These are phyloP conservation scores for Aureobasidium lini DNA, from an alignment of 2,329 filamentous ascomycete genomes.

Conservation along the genomic window DNA sequence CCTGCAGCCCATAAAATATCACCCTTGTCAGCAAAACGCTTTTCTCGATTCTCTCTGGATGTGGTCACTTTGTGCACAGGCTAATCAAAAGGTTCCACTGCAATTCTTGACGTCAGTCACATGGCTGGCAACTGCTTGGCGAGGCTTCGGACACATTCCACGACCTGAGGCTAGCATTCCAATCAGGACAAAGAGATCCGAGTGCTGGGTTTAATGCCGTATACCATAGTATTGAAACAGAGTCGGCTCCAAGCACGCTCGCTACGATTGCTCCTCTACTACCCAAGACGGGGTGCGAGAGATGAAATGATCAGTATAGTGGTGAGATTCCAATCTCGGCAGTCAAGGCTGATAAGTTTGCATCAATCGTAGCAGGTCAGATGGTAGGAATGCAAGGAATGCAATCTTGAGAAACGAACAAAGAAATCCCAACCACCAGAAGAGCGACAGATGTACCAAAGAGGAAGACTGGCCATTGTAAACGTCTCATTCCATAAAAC, in stretches of 20 bases:
- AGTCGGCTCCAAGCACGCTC: too few species aligned
- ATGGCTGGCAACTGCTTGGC: neutral
- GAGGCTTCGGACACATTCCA: neutral
- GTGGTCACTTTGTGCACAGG: neutral
- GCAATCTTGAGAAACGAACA: neutral
- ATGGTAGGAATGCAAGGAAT: neutral
- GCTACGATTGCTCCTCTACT: too few species aligned
- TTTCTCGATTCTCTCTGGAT: neutral
- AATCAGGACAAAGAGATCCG: too few species aligned
- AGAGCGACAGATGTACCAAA: neutral
- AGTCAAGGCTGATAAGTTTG: too few species aligned
- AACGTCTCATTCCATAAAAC: constrained; percentile 11
- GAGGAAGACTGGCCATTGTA: constrained; percentile 1
- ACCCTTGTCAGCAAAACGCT: neutral
- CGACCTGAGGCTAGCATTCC: neutral
- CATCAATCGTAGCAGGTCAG: neutral
- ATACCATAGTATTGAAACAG: too few species aligned
- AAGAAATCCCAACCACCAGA: neutral
- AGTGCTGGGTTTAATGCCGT: too few species aligned
- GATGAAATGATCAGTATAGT: too few species aligned
- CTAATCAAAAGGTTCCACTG: neutral
- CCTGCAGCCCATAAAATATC: neutral
- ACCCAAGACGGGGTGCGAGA: too few species aligned
- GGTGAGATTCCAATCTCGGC: too few species aligned
- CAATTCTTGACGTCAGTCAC: neutral